Evolutionary conservation across 2,329 filamentous ascomycete species (phyloP).

Genomic region (Talaromyces sp.): DNA sequence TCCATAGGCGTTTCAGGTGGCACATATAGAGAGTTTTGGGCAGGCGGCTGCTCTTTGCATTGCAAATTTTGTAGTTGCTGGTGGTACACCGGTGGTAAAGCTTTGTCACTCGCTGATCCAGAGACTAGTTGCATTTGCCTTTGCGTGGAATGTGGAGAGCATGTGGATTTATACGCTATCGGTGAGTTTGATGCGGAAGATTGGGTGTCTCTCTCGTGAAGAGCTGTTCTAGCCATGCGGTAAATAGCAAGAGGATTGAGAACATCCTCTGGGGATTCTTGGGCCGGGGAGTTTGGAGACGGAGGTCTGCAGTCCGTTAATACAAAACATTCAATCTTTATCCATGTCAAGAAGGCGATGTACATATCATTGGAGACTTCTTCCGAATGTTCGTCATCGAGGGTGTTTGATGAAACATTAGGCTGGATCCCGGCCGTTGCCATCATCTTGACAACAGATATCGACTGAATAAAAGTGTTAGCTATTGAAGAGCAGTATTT

Average conservation of each 20-base stretch:
- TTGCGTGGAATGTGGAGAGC: not conserved
- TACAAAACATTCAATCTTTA: not conserved
- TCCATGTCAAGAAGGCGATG: not conserved
- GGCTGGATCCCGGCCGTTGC: conserved; percentile 13
- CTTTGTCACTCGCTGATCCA: not conserved
- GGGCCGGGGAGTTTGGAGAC: conserved; percentile 13
- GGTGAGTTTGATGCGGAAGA: conserved; percentile 7
- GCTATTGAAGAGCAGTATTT: too few relatives aligned
- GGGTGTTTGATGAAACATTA: not conserved
- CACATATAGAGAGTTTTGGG: not conserved
- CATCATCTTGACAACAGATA: conserved; percentile 19
- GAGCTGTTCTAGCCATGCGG: conserved; percentile 22
- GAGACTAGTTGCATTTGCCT: not conserved
- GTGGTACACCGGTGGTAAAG: not conserved
- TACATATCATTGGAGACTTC: conserved; percentile 4
- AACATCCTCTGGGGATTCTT: conserved; percentile 23
- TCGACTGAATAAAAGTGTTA: conserved; percentile 7
- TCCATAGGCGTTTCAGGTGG: not conserved
- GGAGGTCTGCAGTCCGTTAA: conserved; percentile 3
- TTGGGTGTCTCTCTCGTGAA: conserved; percentile 19
- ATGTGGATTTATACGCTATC: not conserved
- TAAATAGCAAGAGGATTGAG: conserved; percentile 28
- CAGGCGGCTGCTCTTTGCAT: not conserved
- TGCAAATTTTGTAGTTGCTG: not conserved
- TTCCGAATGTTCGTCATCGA: not conserved